Conservation (phyloP, 2,329 filamentous ascomycete species). For the Blastomyces gilchristii region DNA sequence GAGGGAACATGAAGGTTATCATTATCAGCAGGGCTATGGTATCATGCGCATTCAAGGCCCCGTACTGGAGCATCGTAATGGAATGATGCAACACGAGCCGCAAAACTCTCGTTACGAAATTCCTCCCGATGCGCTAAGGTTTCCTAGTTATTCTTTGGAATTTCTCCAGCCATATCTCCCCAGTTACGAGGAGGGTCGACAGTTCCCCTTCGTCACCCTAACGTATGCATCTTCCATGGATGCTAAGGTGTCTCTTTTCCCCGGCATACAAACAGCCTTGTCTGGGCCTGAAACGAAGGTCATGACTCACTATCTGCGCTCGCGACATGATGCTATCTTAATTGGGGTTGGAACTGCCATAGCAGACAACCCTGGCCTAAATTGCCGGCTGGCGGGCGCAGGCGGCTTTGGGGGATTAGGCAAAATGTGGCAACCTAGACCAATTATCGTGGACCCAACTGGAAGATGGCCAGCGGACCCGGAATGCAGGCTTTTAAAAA, state of each 20-base stretch:
- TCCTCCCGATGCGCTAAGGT: slow-evolving; percentile 34
- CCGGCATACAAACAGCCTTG: slow-evolving; percentile 69
- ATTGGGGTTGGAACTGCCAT: slow-evolving; percentile 75
- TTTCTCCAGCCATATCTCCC: slow-evolving; percentile 46
- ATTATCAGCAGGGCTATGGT: slow-evolving; percentile 35
- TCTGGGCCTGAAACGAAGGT: slow-evolving; percentile 77
- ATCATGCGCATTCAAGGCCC: slow-evolving; percentile 27
- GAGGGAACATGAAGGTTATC: slow-evolving; percentile 37
- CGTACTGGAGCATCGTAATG: slow-evolving; percentile 13
- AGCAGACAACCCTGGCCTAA: slow-evolving; percentile 75
- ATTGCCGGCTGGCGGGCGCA: slow-evolving; percentile 61
- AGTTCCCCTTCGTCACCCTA: slow-evolving; percentile 56
- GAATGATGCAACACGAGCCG: neutral
- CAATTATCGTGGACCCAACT: slow-evolving; percentile 69
- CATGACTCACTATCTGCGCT: slow-evolving; percentile 91
- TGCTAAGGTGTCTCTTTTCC: slow-evolving; percentile 62
- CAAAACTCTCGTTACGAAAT: slow-evolving; percentile 12
- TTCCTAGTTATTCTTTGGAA: slow-evolving; percentile 35
- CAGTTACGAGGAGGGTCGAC: slow-evolving; percentile 22
- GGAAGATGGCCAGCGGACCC: slow-evolving; percentile 58
- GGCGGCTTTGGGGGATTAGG: slow-evolving; percentile 46
- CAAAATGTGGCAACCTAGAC: slow-evolving; percentile 58
- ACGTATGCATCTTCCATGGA: slow-evolving; percentile 91
- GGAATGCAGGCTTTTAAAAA: slow-evolving; percentile 54
- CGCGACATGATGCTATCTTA: slow-evolving; percentile 71